phyloP scores from a whole-genome alignment of 2,329 filamentous ascomycete genomes.

The Exophiala oligosperma region DNA sequence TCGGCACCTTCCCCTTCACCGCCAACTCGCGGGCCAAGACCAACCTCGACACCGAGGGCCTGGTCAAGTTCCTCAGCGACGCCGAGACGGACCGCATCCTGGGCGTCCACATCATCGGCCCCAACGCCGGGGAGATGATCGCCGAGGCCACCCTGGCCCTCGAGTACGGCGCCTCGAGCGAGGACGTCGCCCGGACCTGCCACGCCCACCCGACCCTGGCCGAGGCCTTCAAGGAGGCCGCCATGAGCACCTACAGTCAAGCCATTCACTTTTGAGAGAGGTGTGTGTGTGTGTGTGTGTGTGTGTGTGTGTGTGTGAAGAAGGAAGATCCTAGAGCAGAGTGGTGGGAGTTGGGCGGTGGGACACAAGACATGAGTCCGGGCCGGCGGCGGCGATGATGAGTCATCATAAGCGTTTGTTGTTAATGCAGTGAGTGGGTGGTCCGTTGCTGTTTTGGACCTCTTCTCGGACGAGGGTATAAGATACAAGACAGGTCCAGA shows the following conservation, averaged over 20 bases:
- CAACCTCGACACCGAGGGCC: constrained; percentile 90
- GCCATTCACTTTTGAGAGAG: constrained; percentile 84
- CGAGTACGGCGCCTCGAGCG: constrained; percentile 92
- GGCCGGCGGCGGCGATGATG: too few relatives aligned
- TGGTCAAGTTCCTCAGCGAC: constrained; percentile 97
- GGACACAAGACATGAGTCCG: too few relatives aligned
- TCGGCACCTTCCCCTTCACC: constrained; percentile 93
- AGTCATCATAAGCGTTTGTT: too few relatives aligned
- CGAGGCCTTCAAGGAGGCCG: constrained; percentile 99
- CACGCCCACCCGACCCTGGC: constrained; percentile 95
- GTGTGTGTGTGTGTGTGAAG: too few relatives aligned
- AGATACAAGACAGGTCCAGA: too few relatives aligned
- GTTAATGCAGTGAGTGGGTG: too few relatives aligned
- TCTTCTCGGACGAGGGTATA: too few relatives aligned
- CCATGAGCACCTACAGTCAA: constrained; percentile 95
- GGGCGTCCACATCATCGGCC: constrained; percentile 93
- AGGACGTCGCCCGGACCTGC: constrained; percentile 92
- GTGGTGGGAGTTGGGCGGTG: too few relatives aligned
- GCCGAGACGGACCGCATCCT: constrained; percentile 94
- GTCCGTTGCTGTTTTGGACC: too few relatives aligned
- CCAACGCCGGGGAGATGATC: constrained; percentile 99
- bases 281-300: too few relatives aligned
- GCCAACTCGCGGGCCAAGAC: constrained; percentile 99
- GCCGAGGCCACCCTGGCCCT: constrained; percentile 92
- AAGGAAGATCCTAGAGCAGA: too few relatives aligned